A percentile compares a stretch with the other conserved stretches of the same genome.
These are phyloP conservation scores for Eimeria brunetti DNA, from an alignment of 169 alveolate species.

Conservation along the genomic window DNA sequence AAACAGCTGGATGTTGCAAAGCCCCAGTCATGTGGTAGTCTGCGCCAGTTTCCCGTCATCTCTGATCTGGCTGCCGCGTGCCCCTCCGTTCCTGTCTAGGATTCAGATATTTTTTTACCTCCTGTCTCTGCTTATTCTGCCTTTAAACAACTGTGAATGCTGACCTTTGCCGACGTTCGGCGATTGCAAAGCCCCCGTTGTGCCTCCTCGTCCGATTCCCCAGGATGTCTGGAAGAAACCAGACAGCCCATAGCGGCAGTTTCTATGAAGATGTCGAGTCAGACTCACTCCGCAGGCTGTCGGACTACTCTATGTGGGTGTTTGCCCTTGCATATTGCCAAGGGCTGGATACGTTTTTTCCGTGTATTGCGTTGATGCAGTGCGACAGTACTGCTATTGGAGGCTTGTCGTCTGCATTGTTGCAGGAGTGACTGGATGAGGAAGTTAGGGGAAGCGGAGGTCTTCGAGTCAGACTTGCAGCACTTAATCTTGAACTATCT, in stretches of 20 bases:
- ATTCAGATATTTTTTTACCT: neutral
- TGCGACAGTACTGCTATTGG: neutral
- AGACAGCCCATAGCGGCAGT: neutral
- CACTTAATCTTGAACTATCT: slow-evolving; percentile 72
- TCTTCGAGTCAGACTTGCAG: slow-evolving; percentile 78
- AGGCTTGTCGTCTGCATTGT: neutral
- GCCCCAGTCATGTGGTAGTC: neutral
- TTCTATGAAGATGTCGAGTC: slow-evolving; percentile 18
- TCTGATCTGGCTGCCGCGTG: neutral
- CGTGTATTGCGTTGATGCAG: neutral
- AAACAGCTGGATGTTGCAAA: neutral
- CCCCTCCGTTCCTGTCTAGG: neutral
- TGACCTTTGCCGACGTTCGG: neutral
- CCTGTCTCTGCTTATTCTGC: neutral
- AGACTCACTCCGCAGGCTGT: slow-evolving; percentile 16
- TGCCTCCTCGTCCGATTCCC: neutral
- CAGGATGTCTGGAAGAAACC: slow-evolving; percentile 15
- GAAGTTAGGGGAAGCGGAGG: slow-evolving; percentile 66
- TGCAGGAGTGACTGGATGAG: slow-evolving; percentile 76
- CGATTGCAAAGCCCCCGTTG: neutral
- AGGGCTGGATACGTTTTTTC: neutral
- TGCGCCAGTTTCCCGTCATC: neutral
- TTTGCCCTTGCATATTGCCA: neutral
- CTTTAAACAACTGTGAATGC: neutral
- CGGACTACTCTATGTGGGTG: slow-evolving; percentile 48